Conservation (phyloP, 768 basidiomycete genomes). For the Boletales sp. region DNA sequence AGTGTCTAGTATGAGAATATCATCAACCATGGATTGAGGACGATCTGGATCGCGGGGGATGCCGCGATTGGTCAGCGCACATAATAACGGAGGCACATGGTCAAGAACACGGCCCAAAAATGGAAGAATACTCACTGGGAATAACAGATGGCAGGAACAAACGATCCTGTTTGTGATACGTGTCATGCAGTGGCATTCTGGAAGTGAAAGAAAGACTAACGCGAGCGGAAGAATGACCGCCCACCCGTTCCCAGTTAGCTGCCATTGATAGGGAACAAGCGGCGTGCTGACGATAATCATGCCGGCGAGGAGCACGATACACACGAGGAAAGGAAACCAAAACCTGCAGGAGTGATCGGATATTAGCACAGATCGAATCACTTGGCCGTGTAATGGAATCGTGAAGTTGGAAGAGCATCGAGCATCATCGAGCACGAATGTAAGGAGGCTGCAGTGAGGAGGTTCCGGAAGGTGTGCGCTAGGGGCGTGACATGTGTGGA, state of each 20-base stretch:
- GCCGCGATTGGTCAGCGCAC: constrained; percentile 13
- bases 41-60: constrained; percentile 44
- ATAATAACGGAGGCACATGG: not conserved
- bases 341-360: constrained; percentile 20
- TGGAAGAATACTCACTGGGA: constrained; percentile 55
- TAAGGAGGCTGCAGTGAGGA: not conserved
- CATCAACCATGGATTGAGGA: constrained; percentile 88
- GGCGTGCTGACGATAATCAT: constrained; percentile 56
- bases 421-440: not conserved
- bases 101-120: constrained; percentile 5
- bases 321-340: constrained; percentile 41
- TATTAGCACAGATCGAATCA: constrained; percentile 13
- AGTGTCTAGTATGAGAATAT: constrained; percentile 59
- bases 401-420: not conserved
- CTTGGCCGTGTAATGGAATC: constrained; percentile 3
- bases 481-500: not conserved
- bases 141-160: constrained; percentile 63
- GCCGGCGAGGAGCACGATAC: constrained; percentile 49
- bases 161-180: constrained; percentile 45
- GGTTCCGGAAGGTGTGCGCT: not conserved
- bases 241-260: constrained; percentile 57
- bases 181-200: not conserved
- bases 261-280: constrained; percentile 64
- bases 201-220: constrained; percentile 37
- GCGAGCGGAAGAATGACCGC: constrained; percentile 75